These are phyloP conservation scores for Trypanosoma mega DNA, from an alignment of 208 protist species.

Conservation along the genomic window DNA sequence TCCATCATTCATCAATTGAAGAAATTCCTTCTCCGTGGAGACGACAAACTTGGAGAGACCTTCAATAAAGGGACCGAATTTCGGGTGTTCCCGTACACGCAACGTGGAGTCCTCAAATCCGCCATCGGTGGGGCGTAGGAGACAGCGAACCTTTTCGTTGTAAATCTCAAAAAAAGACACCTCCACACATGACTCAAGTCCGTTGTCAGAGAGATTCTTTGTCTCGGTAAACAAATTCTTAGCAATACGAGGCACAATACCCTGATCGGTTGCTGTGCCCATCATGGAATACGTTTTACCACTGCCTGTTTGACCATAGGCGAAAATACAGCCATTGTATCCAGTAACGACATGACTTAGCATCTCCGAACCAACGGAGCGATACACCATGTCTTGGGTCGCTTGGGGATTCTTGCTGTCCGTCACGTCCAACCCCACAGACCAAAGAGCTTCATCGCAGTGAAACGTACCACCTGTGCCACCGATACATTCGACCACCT, in stretches of 20 bases:
- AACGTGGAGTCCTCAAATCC: conserved; percentile 67
- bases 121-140: conserved; percentile 53
- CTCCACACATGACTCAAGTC: conserved; percentile 76
- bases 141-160: conserved; percentile 84
- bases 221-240: conserved; percentile 51
- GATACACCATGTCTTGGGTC: conserved; percentile 63
- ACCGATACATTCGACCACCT: conserved; percentile 38
- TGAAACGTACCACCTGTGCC: conserved; percentile 45
- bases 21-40: conserved; percentile 51
- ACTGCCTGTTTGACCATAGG: conserved; percentile 87
- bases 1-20: conserved; percentile 82
- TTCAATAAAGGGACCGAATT: conserved; percentile 77
- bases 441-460: conserved; percentile 82
- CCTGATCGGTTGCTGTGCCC: conserved; percentile 38
- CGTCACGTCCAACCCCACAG: conserved; percentile 30
- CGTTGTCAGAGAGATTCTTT: conserved; percentile 30
- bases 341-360: conserved; percentile 66
- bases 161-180: conserved; percentile 92
- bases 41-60: conserved; percentile 78
- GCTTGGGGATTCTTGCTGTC: conserved; percentile 43
- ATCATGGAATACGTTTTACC: conserved; percentile 90
- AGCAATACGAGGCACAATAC: conserved; percentile 71
- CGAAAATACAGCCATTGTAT: conserved; percentile 89
- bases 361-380: conserved; percentile 49
- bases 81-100: conserved; percentile 79